A percentile compares a stretch with the other conserved stretches of the same genome.
Evolutionary conservation across 2,329 filamentous ascomycete genomes (phyloP).

Genomic region (Aspergillaceae sp.): DNA sequence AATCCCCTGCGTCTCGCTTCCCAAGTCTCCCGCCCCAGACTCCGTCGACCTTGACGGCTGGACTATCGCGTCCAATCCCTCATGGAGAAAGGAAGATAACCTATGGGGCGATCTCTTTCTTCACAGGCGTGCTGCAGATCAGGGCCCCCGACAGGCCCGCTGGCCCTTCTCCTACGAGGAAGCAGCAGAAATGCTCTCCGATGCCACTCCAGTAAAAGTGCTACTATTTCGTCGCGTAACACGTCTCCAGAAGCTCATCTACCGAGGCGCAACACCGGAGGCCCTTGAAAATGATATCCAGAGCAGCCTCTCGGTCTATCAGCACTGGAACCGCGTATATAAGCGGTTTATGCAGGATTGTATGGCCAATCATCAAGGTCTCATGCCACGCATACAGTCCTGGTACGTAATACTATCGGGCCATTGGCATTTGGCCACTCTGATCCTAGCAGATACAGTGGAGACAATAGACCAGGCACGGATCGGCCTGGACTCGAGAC

Average conservation of each 20-base stretch:
- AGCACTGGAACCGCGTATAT: constrained; percentile 48
- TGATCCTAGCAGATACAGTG: constrained; percentile 49
- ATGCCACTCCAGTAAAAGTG: constrained; percentile 51
- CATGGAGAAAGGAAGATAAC: constrained; percentile 10
- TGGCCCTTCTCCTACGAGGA: constrained; percentile 51
- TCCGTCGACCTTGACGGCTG: constrained; percentile 3
- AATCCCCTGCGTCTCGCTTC: constrained; percentile 13
- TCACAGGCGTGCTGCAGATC: constrained; percentile 7
- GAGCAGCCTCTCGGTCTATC: constrained; percentile 43
- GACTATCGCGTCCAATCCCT: constrained; percentile 5
- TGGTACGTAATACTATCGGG: constrained; percentile 52
- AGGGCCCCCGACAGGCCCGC: constrained; percentile 17
- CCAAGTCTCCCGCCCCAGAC: not conserved
- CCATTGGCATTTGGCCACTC: constrained; percentile 51
- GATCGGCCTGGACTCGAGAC: constrained; percentile 10
- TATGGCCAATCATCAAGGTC: constrained; percentile 40
- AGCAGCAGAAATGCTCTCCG: constrained; percentile 42
- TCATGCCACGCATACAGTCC: constrained; percentile 48
- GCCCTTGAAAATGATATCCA: constrained; percentile 43
- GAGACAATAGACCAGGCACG: constrained; percentile 40
- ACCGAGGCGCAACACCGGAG: constrained; percentile 29
- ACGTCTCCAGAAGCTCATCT: constrained; percentile 46
- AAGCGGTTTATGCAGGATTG: constrained; percentile 46
- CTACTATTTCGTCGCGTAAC: constrained; percentile 50
- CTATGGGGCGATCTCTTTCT: constrained; percentile 36